Base-by-base conservation (phyloP, 176 grass and related monocot species). In the Poa pratensis region DNA sequence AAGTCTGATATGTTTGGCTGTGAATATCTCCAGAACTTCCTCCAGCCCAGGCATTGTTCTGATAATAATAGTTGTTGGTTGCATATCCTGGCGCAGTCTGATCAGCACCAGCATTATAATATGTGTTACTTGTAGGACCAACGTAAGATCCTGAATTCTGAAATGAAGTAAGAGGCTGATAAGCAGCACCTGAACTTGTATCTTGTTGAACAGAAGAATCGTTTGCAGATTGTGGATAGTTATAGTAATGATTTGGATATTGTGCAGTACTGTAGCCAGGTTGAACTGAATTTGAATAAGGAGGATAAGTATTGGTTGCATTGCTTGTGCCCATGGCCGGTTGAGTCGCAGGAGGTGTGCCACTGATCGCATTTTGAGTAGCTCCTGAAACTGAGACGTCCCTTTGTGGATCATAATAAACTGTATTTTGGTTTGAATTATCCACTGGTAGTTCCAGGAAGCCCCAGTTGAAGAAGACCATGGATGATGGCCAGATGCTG, bases 21-120 rank as follows among this genome's bases (percentile, higher is more conserved):
- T 80, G 77, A 57, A 89, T 82, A 67, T 80, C 80, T 78, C 57
- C 80, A 62, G 59, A 87, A 86, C 76, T 89, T 89, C 46, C 86
- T 80, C 85, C 84, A 84, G 71, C 69, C 92, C 86, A 90, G 16
- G 80, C 48, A 84, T 84, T 90, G 76, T 46, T 92, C 80, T 90
- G 95, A 81, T 93, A 93, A 91, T 91, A 91, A 73, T 93, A 86
- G 80, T 57, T 87, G 79, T 48, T 88, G 22, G 50, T 88, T 80
- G 80, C 78, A 85, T 94, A 97, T 66, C 90, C 90, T 75, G 89
- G 57, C n/a, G 59, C 60, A 9, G 79, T 90, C 89, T 94, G 92
- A 97, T 94, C 66, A 97, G 75, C 80, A 85, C 92, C 89, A 97
- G 88, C 50, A 94, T 92, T 97, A 89, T 92, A 94, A 89, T 90